These are phyloP conservation scores for Malassezia furfur DNA, from an alignment of 1,284 basidiomycete genomes.

Conservation along the genomic window DNA sequence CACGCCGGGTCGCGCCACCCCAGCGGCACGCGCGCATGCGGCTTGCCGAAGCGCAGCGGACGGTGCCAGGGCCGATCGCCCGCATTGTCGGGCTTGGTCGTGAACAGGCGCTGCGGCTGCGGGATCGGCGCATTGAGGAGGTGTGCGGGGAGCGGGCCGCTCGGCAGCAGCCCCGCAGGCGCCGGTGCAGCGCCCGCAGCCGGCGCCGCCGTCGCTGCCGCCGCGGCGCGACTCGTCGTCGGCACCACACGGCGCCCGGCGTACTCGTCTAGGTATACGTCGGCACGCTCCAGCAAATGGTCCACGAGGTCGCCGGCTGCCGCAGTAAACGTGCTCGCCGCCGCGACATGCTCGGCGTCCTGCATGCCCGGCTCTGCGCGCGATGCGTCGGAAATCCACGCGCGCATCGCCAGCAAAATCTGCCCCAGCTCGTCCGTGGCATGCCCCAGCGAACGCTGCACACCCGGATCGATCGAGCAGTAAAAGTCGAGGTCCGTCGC, in stretches of 20 bases:
- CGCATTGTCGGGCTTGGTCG: conserved; percentile 38
- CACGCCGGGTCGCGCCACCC: conserved; percentile 20
- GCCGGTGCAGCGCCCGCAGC: not conserved
- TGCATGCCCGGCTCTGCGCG: conserved; percentile 41
- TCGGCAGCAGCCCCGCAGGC: conserved; percentile 20
- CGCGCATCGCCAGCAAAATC: conserved; percentile 22
- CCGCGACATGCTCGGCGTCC: not conserved
- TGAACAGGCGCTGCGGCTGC: conserved; percentile 37
- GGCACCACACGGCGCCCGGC: conserved; percentile 49
- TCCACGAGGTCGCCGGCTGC: conserved; percentile 74
- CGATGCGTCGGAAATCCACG: conserved; percentile 16
- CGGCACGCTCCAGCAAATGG: conserved; percentile 70
- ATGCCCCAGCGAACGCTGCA: conserved; percentile 61
- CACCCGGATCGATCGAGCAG: conserved; percentile 64
- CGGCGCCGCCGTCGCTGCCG: conserved; percentile 17
- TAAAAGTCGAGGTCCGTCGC: conserved; percentile 67
- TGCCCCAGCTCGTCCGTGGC: conserved; percentile 56
- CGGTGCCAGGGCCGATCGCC: conserved; percentile 25
- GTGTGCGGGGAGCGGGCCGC: conserved; percentile 29
- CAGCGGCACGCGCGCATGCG: conserved; percentile 35
- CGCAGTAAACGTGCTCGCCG: conserved; percentile 55
- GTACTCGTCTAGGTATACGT: conserved; percentile 69
- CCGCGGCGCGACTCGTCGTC: not conserved
- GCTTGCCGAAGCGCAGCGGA: conserved; percentile 35
- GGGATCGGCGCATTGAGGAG: conserved; percentile 39